These are phyloP conservation scores for Kalmusia sp. DNA, from an alignment of 2,329 filamentous ascomycete species.

Conservation along the genomic window DNA sequence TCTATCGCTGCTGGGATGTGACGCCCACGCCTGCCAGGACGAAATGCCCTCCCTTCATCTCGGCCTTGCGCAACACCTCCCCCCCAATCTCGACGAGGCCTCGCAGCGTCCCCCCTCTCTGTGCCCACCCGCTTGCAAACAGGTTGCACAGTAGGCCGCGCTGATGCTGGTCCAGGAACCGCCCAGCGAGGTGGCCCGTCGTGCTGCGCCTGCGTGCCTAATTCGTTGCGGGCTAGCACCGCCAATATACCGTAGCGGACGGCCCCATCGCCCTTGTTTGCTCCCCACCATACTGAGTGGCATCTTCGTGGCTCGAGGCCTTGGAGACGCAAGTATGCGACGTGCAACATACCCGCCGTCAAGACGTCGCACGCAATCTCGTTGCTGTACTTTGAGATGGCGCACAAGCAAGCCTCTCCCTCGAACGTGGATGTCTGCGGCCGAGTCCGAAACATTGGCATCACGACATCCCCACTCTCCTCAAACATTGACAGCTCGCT, in stretches of 20 bases:
- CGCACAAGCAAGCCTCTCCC: not conserved
- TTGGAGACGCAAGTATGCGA: not conserved
- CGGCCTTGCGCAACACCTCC: conserved; percentile 11
- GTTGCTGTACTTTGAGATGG: not conserved
- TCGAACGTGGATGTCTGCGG: not conserved
- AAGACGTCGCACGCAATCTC: not conserved
- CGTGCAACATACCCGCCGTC: not conserved
- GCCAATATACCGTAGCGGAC: conserved; percentile 32
- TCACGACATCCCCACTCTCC: not conserved
- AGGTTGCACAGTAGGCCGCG: conserved; percentile 13
- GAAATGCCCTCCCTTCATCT: conserved; percentile 11
- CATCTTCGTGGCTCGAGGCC: not conserved
- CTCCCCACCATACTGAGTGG: not conserved
- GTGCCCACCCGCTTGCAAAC: conserved; percentile 20
- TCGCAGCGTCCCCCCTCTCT: not conserved
- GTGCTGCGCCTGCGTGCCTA: not conserved
- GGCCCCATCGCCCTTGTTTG: not conserved
- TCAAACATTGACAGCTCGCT: conserved; percentile 2
- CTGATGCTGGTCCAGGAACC: conserved; percentile 10
- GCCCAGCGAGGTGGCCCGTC: not conserved
- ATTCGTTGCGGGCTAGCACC: conserved; percentile 18
- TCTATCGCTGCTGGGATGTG: conserved; percentile 20
- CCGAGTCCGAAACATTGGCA: conserved; percentile 1
- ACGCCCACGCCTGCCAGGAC: not conserved
- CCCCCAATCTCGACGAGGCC: not conserved